Percentiles rank a stretch among this genome's conserved stretches.
These are phyloP conservation scores for Triadica sebifera DNA, from an alignment of 345 rosid genomes.

Conservation along the genomic window DNA sequence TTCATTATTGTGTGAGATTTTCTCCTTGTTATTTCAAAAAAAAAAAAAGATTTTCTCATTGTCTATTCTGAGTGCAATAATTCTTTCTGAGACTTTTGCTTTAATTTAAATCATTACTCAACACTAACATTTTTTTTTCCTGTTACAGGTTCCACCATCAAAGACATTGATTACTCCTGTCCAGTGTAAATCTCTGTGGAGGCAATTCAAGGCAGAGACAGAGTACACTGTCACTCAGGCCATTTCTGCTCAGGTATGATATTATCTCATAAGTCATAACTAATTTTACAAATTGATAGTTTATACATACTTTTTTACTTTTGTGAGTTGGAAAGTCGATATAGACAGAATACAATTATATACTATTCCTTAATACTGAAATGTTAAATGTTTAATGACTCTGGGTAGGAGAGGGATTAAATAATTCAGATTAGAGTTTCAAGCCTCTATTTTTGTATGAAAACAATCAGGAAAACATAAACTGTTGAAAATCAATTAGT, in stretches of 20 bases:
- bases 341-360: too few relatives aligned
- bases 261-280: neutral
- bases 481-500: neutral
- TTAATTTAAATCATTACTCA: neutral
- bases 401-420: too few relatives aligned
- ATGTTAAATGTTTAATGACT: neutral
- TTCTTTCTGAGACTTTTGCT: neutral
- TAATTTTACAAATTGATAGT: too few relatives aligned
- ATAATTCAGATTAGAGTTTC: neutral
- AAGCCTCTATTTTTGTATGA: neutral
- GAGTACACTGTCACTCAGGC: slow-evolving; percentile 94
- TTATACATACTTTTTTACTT: too few relatives aligned
- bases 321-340: too few relatives aligned
- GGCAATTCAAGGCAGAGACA: slow-evolving; percentile 94
- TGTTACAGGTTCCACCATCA: slow-evolving; percentile 60
- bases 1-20: neutral
- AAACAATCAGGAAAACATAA: neutral
- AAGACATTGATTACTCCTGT: slow-evolving; percentile 95
- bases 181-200: slow-evolving; percentile 95
- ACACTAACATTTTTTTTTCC: slow-evolving; percentile 10
- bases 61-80: neutral
- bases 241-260: slow-evolving; percentile 90
- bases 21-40: neutral
- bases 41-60: too few relatives aligned
- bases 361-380: neutral